These are phyloP conservation scores for Mycena vulgaris DNA, from an alignment of 768 basidiomycete genomes.

Conservation along the genomic window DNA sequence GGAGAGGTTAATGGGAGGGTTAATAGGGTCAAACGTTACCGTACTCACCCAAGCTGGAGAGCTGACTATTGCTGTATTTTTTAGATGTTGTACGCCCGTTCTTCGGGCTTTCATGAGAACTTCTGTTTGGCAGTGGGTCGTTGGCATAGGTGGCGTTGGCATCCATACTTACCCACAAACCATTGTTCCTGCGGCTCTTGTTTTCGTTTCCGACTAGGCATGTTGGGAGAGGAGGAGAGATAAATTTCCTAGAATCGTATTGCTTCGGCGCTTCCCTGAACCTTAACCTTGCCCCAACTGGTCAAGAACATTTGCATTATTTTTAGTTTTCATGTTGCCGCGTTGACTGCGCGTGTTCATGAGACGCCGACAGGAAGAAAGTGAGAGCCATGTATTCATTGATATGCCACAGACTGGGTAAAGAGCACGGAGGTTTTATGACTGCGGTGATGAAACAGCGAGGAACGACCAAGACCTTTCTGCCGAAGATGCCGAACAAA, in stretches of 20 bases:
- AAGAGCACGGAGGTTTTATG: background rate
- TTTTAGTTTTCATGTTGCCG: background rate
- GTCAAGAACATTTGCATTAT: too few relatives aligned
- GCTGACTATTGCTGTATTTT: too few relatives aligned
- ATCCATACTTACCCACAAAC: background rate
- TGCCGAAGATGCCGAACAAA: too few relatives aligned
- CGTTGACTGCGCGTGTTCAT: constrained; percentile 13
- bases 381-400: background rate
- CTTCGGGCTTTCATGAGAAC: background rate
- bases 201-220: background rate
- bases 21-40: background rate
- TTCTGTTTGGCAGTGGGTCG: background rate
- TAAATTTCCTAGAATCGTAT: background rate
- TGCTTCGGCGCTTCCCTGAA: background rate
- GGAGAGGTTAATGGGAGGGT: background rate
- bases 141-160: too few relatives aligned
- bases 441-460: background rate
- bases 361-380: background rate
- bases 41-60: background rate
- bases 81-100: background rate
- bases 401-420: background rate
- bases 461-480: background rate
- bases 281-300: background rate
- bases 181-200: background rate
- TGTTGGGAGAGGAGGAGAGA: background rate